Percentiles rank a stretch among this genome's conserved stretches.
These are phyloP conservation scores for Solanum pinnatisectum DNA, from an alignment of 257 asterid species.

Conservation along the genomic window DNA sequence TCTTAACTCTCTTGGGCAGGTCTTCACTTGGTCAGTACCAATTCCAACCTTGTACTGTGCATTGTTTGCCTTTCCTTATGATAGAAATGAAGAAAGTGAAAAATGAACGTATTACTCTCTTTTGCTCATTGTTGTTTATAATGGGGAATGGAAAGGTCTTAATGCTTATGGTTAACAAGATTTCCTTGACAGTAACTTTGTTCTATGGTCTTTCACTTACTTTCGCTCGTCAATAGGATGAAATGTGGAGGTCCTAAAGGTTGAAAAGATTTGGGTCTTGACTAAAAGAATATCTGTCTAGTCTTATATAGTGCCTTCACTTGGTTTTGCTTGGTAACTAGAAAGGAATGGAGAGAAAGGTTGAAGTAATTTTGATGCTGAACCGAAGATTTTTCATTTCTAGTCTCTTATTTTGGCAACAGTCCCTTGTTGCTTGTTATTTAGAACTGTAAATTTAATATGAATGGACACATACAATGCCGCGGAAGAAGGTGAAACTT, in stretches of 20 bases:
- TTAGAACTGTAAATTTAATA: not conserved
- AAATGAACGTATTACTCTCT: not conserved
- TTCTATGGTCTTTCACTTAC: not conserved
- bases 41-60: not conserved
- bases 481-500: not conserved
- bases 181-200: not conserved
- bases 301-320: not conserved
- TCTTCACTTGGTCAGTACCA: conserved; percentile 75
- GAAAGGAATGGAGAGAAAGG: not conserved
- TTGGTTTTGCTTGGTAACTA: not conserved
- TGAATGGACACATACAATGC: not conserved
- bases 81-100: not conserved
- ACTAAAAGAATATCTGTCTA: not conserved
- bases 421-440: not conserved
- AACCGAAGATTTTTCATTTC: not conserved
- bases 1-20: conserved; percentile 61
- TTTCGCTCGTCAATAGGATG: not conserved
- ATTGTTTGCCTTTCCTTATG: not conserved
- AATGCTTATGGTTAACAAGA: not conserved
- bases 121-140: not conserved
- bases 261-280: not conserved
- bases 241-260: not conserved
- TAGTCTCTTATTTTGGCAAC: not conserved
- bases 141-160: not conserved
- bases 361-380: not conserved